These are phyloP conservation scores for Fusarium buharicum DNA, from an alignment of 2,329 filamentous ascomycete genomes.

Conservation along the genomic window DNA sequence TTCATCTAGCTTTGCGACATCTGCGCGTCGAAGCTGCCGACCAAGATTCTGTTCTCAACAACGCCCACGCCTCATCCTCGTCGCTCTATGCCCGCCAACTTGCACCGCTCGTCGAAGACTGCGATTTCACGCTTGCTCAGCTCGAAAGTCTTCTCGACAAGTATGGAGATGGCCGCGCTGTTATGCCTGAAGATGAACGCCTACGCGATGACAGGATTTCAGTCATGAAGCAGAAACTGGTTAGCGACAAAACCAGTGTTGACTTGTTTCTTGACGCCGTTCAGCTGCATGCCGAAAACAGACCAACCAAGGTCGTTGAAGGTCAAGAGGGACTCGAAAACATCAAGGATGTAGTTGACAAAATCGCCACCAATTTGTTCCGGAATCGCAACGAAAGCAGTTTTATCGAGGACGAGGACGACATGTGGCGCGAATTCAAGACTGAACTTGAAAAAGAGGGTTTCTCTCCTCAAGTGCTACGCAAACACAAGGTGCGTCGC, in stretches of 20 bases:
- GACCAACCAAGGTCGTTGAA: constrained; percentile 49
- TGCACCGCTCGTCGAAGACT: constrained; percentile 63
- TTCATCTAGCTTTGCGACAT: constrained; percentile 67
- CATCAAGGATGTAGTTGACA: constrained; percentile 70
- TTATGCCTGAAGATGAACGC: constrained; percentile 46
- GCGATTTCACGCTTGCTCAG: constrained; percentile 64
- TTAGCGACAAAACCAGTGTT: constrained; percentile 63
- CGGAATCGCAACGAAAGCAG: constrained; percentile 54
- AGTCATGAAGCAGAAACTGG: constrained; percentile 58
- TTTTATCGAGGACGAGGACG: constrained; percentile 59
- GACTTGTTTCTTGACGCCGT: constrained; percentile 68
- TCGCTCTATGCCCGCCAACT: constrained; percentile 62
- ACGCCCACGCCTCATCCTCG: constrained; percentile 48
- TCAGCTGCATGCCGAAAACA: constrained; percentile 60
- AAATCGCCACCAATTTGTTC: constrained; percentile 64
- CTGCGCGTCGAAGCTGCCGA: constrained; percentile 68
- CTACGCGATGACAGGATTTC: constrained; percentile 54
- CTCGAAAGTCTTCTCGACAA: constrained; percentile 64
- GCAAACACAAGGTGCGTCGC: constrained; percentile 65
- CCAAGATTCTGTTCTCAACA: constrained; percentile 65
- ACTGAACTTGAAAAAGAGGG: constrained; percentile 68
- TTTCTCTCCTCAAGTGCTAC: constrained; percentile 65
- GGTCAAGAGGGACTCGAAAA: constrained; percentile 58
- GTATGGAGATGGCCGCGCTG: constrained; percentile 49
- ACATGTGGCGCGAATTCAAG: constrained; percentile 68